A percentile compares a stretch with the other conserved stretches of the same genome.
Evolutionary conservation across 2,329 filamentous ascomycete genomes (phyloP).

Genomic region (Calonectria pseudoturangicola): DNA sequence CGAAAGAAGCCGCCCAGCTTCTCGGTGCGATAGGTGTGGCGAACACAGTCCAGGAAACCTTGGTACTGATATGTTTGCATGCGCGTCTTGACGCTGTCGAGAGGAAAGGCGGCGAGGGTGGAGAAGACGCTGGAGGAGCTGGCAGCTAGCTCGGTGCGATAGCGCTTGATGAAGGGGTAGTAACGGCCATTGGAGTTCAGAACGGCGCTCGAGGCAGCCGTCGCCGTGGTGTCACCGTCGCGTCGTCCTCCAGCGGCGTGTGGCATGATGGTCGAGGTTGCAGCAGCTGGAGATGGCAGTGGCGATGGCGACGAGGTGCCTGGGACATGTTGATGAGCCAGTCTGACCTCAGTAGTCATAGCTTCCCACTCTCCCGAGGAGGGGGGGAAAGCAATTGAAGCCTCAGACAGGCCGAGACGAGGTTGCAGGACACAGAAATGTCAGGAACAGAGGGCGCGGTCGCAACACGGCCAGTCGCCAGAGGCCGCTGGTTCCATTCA

Average conservation of each 20-base stretch:
- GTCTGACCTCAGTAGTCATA: slow-evolving; percentile 62
- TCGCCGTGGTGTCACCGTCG: slow-evolving; percentile 54
- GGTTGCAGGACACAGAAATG: slow-evolving; percentile 3
- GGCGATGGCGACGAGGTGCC: slow-evolving; percentile 56
- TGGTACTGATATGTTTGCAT: slow-evolving; percentile 91
- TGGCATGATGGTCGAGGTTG: slow-evolving; percentile 53
- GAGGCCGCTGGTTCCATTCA: slow-evolving; percentile 54
- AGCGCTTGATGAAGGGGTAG: slow-evolving; percentile 78
- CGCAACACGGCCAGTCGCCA: slow-evolving; percentile 54
- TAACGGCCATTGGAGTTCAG: slow-evolving; percentile 56
- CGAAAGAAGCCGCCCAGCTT: slow-evolving; percentile 86
- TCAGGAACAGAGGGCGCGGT: slow-evolving; percentile 46
- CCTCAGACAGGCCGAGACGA: slow-evolving; percentile 19
- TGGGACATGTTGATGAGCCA: slow-evolving; percentile 63
- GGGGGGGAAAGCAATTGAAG: slow-evolving; percentile 44
- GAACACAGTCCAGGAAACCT: slow-evolving; percentile 83
- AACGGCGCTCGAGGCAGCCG: slow-evolving; percentile 41
- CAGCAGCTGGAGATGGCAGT: slow-evolving; percentile 53
- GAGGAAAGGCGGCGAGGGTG: slow-evolving; percentile 87
- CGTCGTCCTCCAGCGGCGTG: slow-evolving; percentile 55
- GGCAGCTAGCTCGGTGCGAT: slow-evolving; percentile 87
- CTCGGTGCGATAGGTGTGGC: slow-evolving; percentile 84
- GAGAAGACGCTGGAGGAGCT: slow-evolving; percentile 86
- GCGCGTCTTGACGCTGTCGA: slow-evolving; percentile 92
- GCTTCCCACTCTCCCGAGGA: slow-evolving; percentile 51